These are phyloP conservation scores for Globisporangium orthogonon DNA, from an alignment of 352 stramenopile species.

Conservation along the genomic window DNA sequence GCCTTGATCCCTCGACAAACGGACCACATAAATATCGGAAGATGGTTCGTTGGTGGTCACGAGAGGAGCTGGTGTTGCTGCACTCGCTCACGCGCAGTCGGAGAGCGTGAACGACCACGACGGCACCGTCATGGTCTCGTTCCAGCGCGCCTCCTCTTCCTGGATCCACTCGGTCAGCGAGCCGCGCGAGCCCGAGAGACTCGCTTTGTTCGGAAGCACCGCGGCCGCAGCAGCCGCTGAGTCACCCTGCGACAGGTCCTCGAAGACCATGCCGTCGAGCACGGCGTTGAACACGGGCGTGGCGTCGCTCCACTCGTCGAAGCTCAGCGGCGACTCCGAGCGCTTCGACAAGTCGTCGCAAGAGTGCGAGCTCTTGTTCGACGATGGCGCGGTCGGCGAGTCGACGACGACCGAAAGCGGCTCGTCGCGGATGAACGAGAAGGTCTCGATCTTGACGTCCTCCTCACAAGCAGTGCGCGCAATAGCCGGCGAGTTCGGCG, in stretches of 20 bases:
- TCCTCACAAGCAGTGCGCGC: background rate
- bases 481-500: background rate
- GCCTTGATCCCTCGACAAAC: too few species aligned
- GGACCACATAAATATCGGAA: slow-evolving; percentile 15
- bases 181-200: slow-evolving; percentile 13
- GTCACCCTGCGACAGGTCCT: slow-evolving; percentile 35
- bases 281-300: slow-evolving; percentile 27
- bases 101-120: slow-evolving; percentile 56
- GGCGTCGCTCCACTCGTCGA: slow-evolving; percentile 56
- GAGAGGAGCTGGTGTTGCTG: background rate
- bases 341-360: slow-evolving; percentile 8
- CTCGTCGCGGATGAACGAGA: background rate
- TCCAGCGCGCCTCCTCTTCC: slow-evolving; percentile 53
- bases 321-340: slow-evolving; percentile 45
- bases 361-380: slow-evolving; percentile 16
- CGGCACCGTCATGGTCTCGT: slow-evolving; percentile 35
- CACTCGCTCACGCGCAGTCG: slow-evolving; percentile 27
- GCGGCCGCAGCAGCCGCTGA: slow-evolving; percentile 13
- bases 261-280: slow-evolving; percentile 35
- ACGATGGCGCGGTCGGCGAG: slow-evolving; percentile 14
- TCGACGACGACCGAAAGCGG: slow-evolving; percentile 3
- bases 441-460: slow-evolving; percentile 1
- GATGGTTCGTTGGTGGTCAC: background rate
- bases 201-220: slow-evolving; percentile 1
- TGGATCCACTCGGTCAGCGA: slow-evolving; percentile 53